Evolutionary conservation across 1,139 yeast genomes (phyloP), one percentile per base, ranked within the genome.

Genomic region (Hyphopichia fennica): DNA sequence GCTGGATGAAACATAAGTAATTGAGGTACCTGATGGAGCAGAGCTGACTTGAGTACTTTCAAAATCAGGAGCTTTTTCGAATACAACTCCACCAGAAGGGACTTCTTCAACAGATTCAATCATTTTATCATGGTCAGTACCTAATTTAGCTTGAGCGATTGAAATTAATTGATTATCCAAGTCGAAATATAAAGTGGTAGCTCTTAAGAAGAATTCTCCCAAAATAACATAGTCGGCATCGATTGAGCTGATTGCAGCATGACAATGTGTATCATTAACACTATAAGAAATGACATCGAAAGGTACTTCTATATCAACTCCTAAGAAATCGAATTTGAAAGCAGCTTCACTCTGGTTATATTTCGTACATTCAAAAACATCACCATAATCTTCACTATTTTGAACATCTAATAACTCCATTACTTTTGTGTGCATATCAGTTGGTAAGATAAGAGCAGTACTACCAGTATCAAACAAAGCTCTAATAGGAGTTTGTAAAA

Each of bases 1-100:
- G n/a, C 18, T 17, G 17, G 14, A 16, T 9, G 36, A 9, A 10
- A 11, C 39, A 10, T 30, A 10, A 15, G 39, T 37, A n/a, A 37
- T 47, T 9, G 55, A 41, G 9, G 50, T 34, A 6, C 57, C 54
- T 8, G 56, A 46, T 5, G 38, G 41, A 16, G 42, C 40, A 10
- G 42, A 36, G 18, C 42, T 36, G 14, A 36, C 40, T 39, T 40
- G 30, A 15, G 45, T 44, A 27, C 44, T 46, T 15, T 25, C n/a
- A 17, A 27, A 38, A 38, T 38, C 23, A 19, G 41, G 41, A 19
- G 41, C 41, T 19, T 33, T 38, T 18, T 38, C 37, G 20, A 33
- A 38, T 8, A 4, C 10, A 18, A 34, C 33, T n/a, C 41, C 41
- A 6, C 16, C 33, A 17, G 25, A 13, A 2, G 37, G 37, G n/a